These are phyloP conservation scores for Brettanomyces naardenensis DNA, from an alignment of 805 yeast species.

Conservation along the genomic window DNA sequence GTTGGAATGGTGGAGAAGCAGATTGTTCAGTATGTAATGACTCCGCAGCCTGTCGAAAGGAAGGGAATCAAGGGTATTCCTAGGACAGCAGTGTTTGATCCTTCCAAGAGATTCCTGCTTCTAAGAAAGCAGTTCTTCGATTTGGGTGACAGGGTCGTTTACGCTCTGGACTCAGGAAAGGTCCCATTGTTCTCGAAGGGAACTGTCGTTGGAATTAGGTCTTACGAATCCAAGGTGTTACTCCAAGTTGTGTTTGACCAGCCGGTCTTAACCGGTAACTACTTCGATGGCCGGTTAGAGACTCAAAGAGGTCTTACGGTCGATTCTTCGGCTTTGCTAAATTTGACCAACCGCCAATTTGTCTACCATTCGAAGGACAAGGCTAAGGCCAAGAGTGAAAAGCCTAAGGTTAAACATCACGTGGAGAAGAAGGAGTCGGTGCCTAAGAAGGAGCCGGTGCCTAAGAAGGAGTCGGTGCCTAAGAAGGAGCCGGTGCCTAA, in stretches of 20 bases:
- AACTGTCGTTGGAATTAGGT: slow-evolving; percentile 64
- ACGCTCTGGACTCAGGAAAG: slow-evolving; percentile 79
- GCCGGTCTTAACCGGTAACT: slow-evolving; percentile 76
- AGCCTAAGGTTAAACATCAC: not conserved
- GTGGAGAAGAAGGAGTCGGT: slow-evolving; percentile 4
- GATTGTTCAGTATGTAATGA: slow-evolving; percentile 37
- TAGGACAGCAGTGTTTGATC: slow-evolving; percentile 70
- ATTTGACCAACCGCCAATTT: slow-evolving; percentile 66
- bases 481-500: slow-evolving; percentile 21
- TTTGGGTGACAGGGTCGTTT: slow-evolving; percentile 85
- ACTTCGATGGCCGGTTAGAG: slow-evolving; percentile 65
- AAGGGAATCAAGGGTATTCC: slow-evolving; percentile 77
- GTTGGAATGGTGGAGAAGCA: slow-evolving; percentile 60
- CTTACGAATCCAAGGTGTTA: slow-evolving; percentile 53
- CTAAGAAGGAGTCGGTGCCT: slow-evolving; percentile 33
- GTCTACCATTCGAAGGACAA: slow-evolving; percentile 64
- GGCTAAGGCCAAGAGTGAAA: slow-evolving; percentile 20
- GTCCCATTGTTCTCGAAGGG: slow-evolving; percentile 86
- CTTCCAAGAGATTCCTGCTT: slow-evolving; percentile 61
- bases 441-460: slow-evolving; percentile 1
- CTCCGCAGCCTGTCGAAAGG: slow-evolving; percentile 37
- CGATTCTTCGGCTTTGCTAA: slow-evolving; percentile 75
- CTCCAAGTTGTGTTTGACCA: slow-evolving; percentile 79
- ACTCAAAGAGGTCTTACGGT: slow-evolving; percentile 80
- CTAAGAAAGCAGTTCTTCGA: slow-evolving; percentile 69